Conservation (phyloP, 805 yeast species). For the Vanderwaltozyma polyspora region DNA sequence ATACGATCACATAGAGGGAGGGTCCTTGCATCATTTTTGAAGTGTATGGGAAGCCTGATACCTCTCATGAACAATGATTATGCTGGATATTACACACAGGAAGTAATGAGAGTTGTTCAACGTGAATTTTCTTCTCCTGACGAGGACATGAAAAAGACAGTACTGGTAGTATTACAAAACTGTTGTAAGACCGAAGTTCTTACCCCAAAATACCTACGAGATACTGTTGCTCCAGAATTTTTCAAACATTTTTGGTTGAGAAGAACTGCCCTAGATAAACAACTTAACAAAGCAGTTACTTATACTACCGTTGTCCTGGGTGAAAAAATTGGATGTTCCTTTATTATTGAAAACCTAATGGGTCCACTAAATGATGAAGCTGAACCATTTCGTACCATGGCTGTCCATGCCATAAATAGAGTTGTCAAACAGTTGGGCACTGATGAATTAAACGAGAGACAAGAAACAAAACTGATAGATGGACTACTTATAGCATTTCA, state of each 20-base stretch:
- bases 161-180: slow-evolving; percentile 54
- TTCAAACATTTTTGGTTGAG: slow-evolving; percentile 73
- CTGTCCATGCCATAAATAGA: slow-evolving; percentile 55
- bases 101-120: slow-evolving; percentile 52
- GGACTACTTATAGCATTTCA: slow-evolving; percentile 74
- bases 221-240: slow-evolving; percentile 48
- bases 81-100: slow-evolving; percentile 65
- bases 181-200: slow-evolving; percentile 54
- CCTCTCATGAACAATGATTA: slow-evolving; percentile 83
- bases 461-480: slow-evolving; percentile 62
- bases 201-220: slow-evolving; percentile 37
- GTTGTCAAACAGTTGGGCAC: slow-evolving; percentile 42
- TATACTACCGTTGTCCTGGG: slow-evolving; percentile 64
- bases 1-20: slow-evolving; percentile 67
- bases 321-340: slow-evolving; percentile 52
- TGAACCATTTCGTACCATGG: slow-evolving; percentile 69
- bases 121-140: slow-evolving; percentile 75
- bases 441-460: slow-evolving; percentile 48
- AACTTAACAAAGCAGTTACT: slow-evolving; percentile 48
- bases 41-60: slow-evolving; percentile 66
- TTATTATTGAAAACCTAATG: slow-evolving; percentile 46
- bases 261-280: slow-evolving; percentile 59
- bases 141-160: slow-evolving; percentile 73
- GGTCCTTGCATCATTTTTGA: slow-evolving; percentile 61
- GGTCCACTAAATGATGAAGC: slow-evolving; percentile 66